A percentile compares a stretch with the other conserved stretches of the same genome.
These are phyloP conservation scores for Fusarium siculi DNA, from an alignment of 2,329 filamentous ascomycete species.

Conservation along the genomic window DNA sequence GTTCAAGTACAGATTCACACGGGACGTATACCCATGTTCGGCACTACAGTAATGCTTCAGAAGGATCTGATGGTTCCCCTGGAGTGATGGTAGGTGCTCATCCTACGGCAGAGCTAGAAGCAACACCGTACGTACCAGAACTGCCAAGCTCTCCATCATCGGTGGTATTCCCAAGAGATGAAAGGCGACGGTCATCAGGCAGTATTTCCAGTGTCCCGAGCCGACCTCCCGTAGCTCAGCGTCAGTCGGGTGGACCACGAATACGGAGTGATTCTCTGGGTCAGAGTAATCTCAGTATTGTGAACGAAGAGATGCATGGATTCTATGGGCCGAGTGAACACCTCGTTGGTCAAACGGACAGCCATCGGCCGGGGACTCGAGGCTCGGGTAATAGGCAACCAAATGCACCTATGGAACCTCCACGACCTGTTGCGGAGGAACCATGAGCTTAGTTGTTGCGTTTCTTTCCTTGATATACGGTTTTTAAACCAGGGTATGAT, in stretches of 20 bases:
- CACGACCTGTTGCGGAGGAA: slow-evolving; percentile 1
- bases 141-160: slow-evolving; percentile 48
- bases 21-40: slow-evolving; percentile 52
- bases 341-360: slow-evolving; percentile 55
- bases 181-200: slow-evolving; percentile 44
- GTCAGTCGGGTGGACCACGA: slow-evolving; percentile 44
- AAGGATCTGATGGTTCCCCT: slow-evolving; percentile 50
- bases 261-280: slow-evolving; percentile 40
- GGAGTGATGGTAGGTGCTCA: slow-evolving; percentile 35
- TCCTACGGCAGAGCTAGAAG: slow-evolving; percentile 51
- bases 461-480: not conserved
- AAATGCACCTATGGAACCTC: not conserved
- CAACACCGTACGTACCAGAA: slow-evolving; percentile 49
- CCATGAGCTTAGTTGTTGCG: not conserved
- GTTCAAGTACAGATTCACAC: slow-evolving; percentile 54
- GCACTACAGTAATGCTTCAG: slow-evolving; percentile 57
- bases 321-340: slow-evolving; percentile 56
- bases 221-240: slow-evolving; percentile 41
- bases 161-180: slow-evolving; percentile 30
- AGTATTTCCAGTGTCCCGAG: slow-evolving; percentile 32
- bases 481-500: not conserved
- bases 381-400: slow-evolving; percentile 3
- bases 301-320: slow-evolving; percentile 61
- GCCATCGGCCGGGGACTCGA: slow-evolving; percentile 32
- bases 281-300: slow-evolving; percentile 41